Base-by-base conservation (phyloP, 2,329 filamentous ascomycete species). In the Aspergillus fijiensis region DNA sequence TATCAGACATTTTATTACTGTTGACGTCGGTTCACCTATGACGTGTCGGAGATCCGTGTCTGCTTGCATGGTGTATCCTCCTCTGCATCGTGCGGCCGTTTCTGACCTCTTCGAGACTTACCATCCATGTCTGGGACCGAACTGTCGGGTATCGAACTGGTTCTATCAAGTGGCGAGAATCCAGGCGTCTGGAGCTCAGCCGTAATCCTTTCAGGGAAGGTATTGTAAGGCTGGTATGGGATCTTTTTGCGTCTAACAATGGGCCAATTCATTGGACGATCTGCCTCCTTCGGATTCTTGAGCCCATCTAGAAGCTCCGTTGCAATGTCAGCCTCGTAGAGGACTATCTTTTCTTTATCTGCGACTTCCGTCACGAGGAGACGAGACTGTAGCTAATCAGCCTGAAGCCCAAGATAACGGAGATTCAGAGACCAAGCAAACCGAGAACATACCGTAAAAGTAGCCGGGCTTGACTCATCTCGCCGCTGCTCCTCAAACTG, bases 361-460 rank as follows among this genome's bases (percentile, higher is more conserved):
- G 16, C 3, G 10, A 33, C 11, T 7, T 63, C 49, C 5, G 53
- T 55, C 2, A 67, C 59, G 19, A 64, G 49, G 45, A 65, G 59
- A 54, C 54, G 63, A 16, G 65, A 59, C 61, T 67, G 23, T n/a
- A 55, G 48, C 12, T 9, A 49, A 49, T 61, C 16, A 60, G 56
- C 39, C 11, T n/a, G 27, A 31, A 19, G 9, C 19, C 42, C 42
- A 12, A 27, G 25, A 42, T 27, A 27, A 27, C 27, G 4, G 7
- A 27, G 27, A 27, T 9, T 27, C 7, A 6, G 27, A 27, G 7
- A 29, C 5, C 14, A 49, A 27, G 35, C n/a, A 50, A n/a, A n/a
- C 35, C 2, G 25, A 27, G 49, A 29, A 60, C 58, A 31, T 58
- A 65, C 62, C 1, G 53, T 61, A 27, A 61, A 61, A 23, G 9